These are phyloP conservation scores for Agrocybe praecox DNA, from an alignment of 768 basidiomycete species.

Conservation along the genomic window DNA sequence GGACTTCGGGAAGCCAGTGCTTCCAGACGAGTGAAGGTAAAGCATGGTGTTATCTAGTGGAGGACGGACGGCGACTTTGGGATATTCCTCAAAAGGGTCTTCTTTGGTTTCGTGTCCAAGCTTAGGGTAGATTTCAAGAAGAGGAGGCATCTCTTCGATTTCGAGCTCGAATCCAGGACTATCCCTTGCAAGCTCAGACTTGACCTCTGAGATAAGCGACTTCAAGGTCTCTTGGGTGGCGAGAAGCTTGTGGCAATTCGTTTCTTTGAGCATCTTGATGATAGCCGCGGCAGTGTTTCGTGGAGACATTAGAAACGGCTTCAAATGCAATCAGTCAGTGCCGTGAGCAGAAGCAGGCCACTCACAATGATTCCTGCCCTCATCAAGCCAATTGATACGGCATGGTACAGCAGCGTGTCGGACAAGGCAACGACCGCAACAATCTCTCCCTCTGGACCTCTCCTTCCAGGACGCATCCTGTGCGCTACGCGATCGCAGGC, in stretches of 20 bases:
- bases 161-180: conserved; percentile 22
- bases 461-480: conserved; percentile 33
- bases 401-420: conserved; percentile 41
- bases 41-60: conserved; percentile 26
- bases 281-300: conserved; percentile 38
- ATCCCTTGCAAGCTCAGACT: conserved; percentile 15
- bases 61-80: conserved; percentile 10
- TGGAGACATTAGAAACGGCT: conserved; percentile 45
- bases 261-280: conserved; percentile 35
- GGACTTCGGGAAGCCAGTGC: conserved; percentile 47
- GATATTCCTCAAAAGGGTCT: conserved; percentile 32
- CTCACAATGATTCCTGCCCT: conserved; percentile 37
- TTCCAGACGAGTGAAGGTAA: conserved; percentile 53
- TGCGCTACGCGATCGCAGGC: conserved; percentile 47
- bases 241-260: conserved; percentile 40
- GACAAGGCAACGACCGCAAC: conserved; percentile 38
- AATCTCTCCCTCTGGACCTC: conserved; percentile 31
- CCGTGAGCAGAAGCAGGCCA: not conserved
- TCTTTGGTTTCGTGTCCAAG: conserved; percentile 33
- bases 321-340: not conserved
- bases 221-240: conserved; percentile 30
- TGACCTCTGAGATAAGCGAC: conserved; percentile 30
- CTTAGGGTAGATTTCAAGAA: conserved; percentile 39
- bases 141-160: conserved; percentile 33
- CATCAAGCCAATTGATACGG: conserved; percentile 38